Evolutionary conservation across 2,329 filamentous ascomycete species (phyloP), one percentile per base, ranked within the genome.

Genomic region (Cercospora sp.): DNA sequence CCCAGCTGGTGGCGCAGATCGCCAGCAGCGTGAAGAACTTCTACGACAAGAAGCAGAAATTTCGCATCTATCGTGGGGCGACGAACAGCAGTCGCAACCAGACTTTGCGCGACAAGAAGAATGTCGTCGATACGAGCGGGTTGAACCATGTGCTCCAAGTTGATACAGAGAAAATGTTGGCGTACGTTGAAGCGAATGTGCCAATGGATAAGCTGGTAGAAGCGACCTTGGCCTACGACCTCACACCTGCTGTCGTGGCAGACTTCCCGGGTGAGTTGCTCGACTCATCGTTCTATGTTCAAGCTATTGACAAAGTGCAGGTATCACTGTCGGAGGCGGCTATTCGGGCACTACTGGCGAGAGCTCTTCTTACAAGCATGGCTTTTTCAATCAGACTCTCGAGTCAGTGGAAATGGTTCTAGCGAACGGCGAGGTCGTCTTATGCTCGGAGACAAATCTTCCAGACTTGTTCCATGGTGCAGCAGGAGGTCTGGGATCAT

Each of bases 31-130:
- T 87, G 59, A 80, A 80, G 61, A 74, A 79, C 9, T 87, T 86
- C 77, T 82, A 87, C 75, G 78, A 81, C 9, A 81, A 81, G 57
- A 80, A 84, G 64, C 80, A 85, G 75, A 86, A 89, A 1, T 93
- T 91, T 79, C 85, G 90, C 18, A 89, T 93, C 75, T 91, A 88
- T 73, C 91, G 93, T 79, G 91, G 91, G 69, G 88, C 89, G 0
- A 93, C 91, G 26, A 93, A 92, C 81, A 91, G 88, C 79, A 93
- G 91, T 49, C 88, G 91, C 7, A 84, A 85, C 26, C 77, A 78
- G 8, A 72, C 78, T 12, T 77, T 80, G 61, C 73, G 73, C 49
- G 73, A 77, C 45, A 71, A 71, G 10, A 71, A 59, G 37, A 75
- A 69, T 83, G 84, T 88, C 10, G 83, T 94, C 65, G 89, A 92